Evolutionary conservation across 495 filamentous ascomycete genomes (phyloP).

Genomic region (Daldinia loculata): DNA sequence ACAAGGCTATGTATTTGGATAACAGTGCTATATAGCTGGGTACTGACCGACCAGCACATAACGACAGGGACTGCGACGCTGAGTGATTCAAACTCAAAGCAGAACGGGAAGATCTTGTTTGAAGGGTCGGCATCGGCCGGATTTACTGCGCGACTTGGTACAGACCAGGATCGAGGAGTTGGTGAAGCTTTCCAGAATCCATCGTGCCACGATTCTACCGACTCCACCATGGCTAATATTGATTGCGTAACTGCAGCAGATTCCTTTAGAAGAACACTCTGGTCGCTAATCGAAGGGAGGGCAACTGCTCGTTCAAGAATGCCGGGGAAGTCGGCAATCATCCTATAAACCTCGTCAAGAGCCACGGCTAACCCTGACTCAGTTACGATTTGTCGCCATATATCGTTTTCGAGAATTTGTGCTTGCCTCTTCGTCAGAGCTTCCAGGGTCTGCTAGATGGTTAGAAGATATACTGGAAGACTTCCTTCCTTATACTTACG

Average conservation of each 20-base stretch:
- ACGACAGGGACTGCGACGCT: constrained; percentile 21
- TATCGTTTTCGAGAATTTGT: constrained; percentile 22
- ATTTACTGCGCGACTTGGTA: constrained; percentile 17
- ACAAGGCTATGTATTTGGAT: constrained; percentile 27
- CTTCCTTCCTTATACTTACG: constrained; percentile 2
- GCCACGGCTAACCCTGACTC: constrained; percentile 11
- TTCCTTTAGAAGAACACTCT: constrained; percentile 3
- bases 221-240: constrained; percentile 13
- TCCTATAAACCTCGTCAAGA: constrained; percentile 28
- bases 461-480: constrained; percentile 12
- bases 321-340: constrained; percentile 18
- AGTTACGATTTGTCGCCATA: constrained; percentile 25
- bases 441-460: constrained; percentile 14
- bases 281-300: constrained; percentile 21
- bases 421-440: constrained; percentile 27
- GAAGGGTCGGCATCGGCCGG: constrained; percentile 19
- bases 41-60: constrained; percentile 19
- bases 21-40: constrained; percentile 28
- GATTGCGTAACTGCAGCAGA: constrained; percentile 9
- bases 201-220: constrained; percentile 19
- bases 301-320: constrained; percentile 18
- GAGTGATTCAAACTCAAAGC: constrained; percentile 30
- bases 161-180: constrained; percentile 17
- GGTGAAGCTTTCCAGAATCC: constrained; percentile 27
- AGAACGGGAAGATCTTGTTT: constrained; percentile 17